Evolutionary conservation across 495 filamentous ascomycete species (phyloP).

Genomic region (Tuber umbilicatum): DNA sequence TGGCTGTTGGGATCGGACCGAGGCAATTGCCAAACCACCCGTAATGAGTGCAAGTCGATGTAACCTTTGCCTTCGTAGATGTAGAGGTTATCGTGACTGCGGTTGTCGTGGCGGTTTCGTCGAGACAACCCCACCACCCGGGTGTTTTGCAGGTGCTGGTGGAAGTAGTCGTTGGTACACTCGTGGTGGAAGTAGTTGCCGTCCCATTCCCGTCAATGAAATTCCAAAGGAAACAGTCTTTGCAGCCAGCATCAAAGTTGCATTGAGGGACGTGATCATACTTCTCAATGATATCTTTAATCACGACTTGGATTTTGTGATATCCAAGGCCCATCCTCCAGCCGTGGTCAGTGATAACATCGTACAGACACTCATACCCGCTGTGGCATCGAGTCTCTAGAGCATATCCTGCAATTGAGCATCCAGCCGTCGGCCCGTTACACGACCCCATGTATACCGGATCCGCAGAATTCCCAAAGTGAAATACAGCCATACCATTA

Average conservation of each 20-base stretch:
- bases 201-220: constrained; percentile 86
- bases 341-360: constrained; percentile 79
- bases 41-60: constrained; percentile 49
- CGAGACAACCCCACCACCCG: constrained; percentile 66
- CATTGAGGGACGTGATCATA: constrained; percentile 76
- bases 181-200: constrained; percentile 57
- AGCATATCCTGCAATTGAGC: constrained; percentile 89
- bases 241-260: constrained; percentile 63
- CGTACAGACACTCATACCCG: constrained; percentile 79
- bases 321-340: constrained; percentile 81
- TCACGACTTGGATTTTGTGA: constrained; percentile 78
- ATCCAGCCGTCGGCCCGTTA: constrained; percentile 77
- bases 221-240: constrained; percentile 89
- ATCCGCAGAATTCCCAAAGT: constrained; percentile 94
- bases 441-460: constrained; percentile 91
- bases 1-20: constrained; percentile 47
- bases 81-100: constrained; percentile 44
- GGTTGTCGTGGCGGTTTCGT: constrained; percentile 49
- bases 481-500: constrained; percentile 64
- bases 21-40: constrained; percentile 57
- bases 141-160: constrained; percentile 54
- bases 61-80: constrained; percentile 38
- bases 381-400: constrained; percentile 91
- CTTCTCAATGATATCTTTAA: constrained; percentile 71
- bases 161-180: constrained; percentile 47